Evolutionary conservation across 2,329 filamentous ascomycete species (phyloP).

Genomic region (Lizonia empirigonia): DNA sequence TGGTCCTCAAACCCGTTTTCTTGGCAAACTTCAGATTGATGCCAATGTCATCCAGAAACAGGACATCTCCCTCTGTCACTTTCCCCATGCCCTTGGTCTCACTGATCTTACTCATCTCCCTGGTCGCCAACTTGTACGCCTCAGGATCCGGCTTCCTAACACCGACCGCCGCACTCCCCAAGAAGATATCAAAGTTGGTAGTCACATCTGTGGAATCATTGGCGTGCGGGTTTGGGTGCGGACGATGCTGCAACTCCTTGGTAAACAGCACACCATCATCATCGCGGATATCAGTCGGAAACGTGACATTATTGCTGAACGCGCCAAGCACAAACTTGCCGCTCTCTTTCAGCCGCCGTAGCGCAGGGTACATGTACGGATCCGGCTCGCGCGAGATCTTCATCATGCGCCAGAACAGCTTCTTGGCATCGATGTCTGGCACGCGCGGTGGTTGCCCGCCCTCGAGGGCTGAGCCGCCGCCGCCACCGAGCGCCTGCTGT

Average conservation of each 20-base stretch:
- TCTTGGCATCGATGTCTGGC: conserved; percentile 76
- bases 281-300: conserved; percentile 75
- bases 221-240: conserved; percentile 28
- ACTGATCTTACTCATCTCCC: conserved; percentile 68
- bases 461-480: conserved; percentile 39
- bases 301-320: conserved; percentile 87
- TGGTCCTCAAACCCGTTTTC: conserved; percentile 75
- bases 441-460: conserved; percentile 60
- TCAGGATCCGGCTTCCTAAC: conserved; percentile 83
- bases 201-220: conserved; percentile 59
- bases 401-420: conserved; percentile 94
- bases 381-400: conserved; percentile 70
- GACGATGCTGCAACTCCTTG: conserved; percentile 39
- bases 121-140: conserved; percentile 78
- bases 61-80: conserved; percentile 68
- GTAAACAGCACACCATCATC: conserved; percentile 55
- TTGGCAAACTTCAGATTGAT: conserved; percentile 85
- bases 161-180: conserved; percentile 84
- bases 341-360: conserved; percentile 66
- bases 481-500: conserved; percentile 23
- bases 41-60: conserved; percentile 94
- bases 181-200: conserved; percentile 80
- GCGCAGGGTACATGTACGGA: conserved; percentile 85
- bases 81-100: conserved; percentile 58
- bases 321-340: conserved; percentile 65